Base-by-base conservation (phyloP, 2,329 filamentous ascomycete species). In the Fusarium falciforme region DNA sequence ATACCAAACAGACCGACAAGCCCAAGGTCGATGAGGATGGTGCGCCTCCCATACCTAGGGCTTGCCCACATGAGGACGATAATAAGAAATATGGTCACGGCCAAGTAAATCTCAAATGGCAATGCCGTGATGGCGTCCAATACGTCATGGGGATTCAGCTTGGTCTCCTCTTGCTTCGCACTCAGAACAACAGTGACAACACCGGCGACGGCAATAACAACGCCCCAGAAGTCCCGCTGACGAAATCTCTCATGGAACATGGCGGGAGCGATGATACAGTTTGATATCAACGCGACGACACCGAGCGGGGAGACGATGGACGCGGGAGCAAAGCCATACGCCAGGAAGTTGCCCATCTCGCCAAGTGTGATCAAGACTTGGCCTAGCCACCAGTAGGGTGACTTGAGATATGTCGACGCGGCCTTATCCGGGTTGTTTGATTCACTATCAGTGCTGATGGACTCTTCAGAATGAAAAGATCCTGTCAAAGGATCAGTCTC, bases 261-360 rank as follows among this genome's bases (percentile, higher is more conserved):
- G 71, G 96, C 91, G 1, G 96, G 96, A 3, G 96, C 96, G 80
- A 99, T 98, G 69, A 99, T 90, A 83, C 96, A 99, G 84, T 99
- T 99, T 52, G 95, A 98, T 54, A 99, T 92, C 71, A 99, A 87
- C 3, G 96, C 96, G 14, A 99, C 96, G n/a, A 99, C 96, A 11
- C 96, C 96, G 7, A 99, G 87, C 0, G 96, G 96, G 36, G 95
- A 98, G 47, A 99, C 96, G 78, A 99, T 98, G 16, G 96, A 98
- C 9, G 96, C 96, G 5, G 96, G 96, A 33, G 96, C 96, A 81
- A 99, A 99, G 27, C 96, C 96, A 80, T 99, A 99, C 0, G 96
- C 96, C 72, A 99, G 85, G 80, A 99, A 99, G 82, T 99, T 99
- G 61, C 96, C 96, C 80, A 93, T 93, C 85, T 99, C 96, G 66